Base-by-base conservation (phyloP, 495 filamentous ascomycete genomes). In the Peziza echinospora region DNA sequence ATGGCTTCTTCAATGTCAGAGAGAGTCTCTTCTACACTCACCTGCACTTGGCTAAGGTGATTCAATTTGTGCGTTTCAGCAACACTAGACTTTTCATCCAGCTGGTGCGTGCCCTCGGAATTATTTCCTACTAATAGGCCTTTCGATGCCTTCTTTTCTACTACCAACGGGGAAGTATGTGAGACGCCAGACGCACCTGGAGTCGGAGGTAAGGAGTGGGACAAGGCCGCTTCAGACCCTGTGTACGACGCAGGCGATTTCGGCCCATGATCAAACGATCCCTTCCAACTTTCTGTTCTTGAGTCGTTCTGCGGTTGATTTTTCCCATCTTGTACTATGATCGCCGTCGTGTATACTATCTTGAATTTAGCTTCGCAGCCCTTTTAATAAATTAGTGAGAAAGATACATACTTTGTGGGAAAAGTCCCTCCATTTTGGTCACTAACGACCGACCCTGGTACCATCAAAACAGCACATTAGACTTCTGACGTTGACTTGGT, bases 1-100 rank as follows among this genome's bases (percentile, higher is more conserved):
- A 99, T 96, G 59, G 94, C 91, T 62, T 99, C 91, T 56, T 99
- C 75, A 55, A 99, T 99, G 25, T 96, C 91, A 54, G 84, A 93
- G 48, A 99, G 63, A 0, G 91, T 96, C 57, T 99, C 87, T 57
- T 92, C 84, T 68, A 99, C 82, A 22, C 96, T 86, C 2, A n/a
- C n/a, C n/a, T n/a, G n/a, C n/a, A n/a, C n/a, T n/a, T n/a, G n/a
- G n/a, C n/a, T n/a, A n/a, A n/a, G n/a, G n/a, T n/a, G n/a, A n/a
- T n/a, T n/a, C n/a, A n/a, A n/a, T n/a, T n/a, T n/a, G n/a, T n/a
- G 6, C 30, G 19, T 37, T 37, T 11, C 30, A 37, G 30, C 3
- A 37, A 11, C 30, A 37, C 30, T 17, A 37, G 6, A 13, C 13
- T 37, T 17, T 37, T 5, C 30, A 11, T 13, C 30, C 6, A 37